These are phyloP conservation scores for Lepidopterella palustris DNA, from an alignment of 495 filamentous ascomycete species.

Conservation along the genomic window DNA sequence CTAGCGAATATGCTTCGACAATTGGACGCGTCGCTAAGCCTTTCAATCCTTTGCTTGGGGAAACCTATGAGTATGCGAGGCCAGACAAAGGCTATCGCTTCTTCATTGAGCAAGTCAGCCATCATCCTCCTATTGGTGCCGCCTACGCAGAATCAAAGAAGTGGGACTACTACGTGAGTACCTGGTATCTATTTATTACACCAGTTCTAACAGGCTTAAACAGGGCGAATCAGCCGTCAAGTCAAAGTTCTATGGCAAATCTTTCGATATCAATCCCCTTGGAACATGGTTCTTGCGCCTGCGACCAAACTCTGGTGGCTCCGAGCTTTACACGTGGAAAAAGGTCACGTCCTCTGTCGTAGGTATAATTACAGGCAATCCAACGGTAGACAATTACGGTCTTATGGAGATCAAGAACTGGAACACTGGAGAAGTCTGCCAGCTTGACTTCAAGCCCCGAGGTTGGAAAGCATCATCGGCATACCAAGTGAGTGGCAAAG, in stretches of 20 bases:
- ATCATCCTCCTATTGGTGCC: slow-evolving; percentile 92
- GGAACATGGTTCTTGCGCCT: slow-evolving; percentile 95
- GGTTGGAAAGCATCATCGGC: slow-evolving; percentile 92
- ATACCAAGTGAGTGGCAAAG: slow-evolving; percentile 78
- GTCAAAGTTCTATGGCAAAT: slow-evolving; percentile 95
- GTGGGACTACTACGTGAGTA: slow-evolving; percentile 84
- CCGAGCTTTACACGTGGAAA: slow-evolving; percentile 97
- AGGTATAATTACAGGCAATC: slow-evolving; percentile 94
- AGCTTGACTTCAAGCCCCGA: slow-evolving; percentile 90
- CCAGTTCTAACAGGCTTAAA: slow-evolving; percentile 11
- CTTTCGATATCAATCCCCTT: slow-evolving; percentile 92
- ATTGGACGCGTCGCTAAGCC: slow-evolving; percentile 96
- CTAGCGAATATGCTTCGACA: slow-evolving; percentile 93
- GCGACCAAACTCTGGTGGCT: slow-evolving; percentile 67
- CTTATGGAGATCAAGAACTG: slow-evolving; percentile 96
- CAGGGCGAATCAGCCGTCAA: slow-evolving; percentile 90
- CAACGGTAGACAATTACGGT: slow-evolving; percentile 97
- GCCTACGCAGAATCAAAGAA: slow-evolving; percentile 87
- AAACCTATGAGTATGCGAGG: slow-evolving; percentile 93
- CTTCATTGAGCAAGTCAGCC: slow-evolving; percentile 97
- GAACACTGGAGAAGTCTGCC: slow-evolving; percentile 84
- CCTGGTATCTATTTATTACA: neutral
- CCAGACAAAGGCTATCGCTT: slow-evolving; percentile 97
- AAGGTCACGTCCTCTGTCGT: slow-evolving; percentile 97
- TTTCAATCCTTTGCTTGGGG: slow-evolving; percentile 92